These are phyloP conservation scores for Geranium rotundifolium DNA, from an alignment of 345 rosid species.

Conservation along the genomic window DNA sequence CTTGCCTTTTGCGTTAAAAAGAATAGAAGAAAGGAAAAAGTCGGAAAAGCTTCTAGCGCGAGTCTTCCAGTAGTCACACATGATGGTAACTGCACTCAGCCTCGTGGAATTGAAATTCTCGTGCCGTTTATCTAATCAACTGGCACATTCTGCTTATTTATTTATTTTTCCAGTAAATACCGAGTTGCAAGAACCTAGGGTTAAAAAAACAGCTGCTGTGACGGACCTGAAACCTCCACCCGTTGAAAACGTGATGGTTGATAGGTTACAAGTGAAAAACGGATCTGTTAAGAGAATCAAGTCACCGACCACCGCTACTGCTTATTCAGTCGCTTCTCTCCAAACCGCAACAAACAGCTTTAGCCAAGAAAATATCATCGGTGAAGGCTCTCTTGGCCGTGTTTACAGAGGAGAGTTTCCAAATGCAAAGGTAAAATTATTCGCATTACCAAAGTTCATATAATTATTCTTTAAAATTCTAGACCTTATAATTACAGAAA, in stretches of 20 bases:
- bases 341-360: constrained; percentile 91
- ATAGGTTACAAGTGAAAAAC: constrained; percentile 44
- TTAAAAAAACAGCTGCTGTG: constrained; percentile 52
- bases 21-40: constrained; percentile 1
- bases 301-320: constrained; percentile 69
- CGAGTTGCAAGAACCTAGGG: constrained; percentile 57
- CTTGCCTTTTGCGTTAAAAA: constrained; percentile 34
- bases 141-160: neutral
- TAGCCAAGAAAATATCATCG: constrained; percentile 76
- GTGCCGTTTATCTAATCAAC: neutral
- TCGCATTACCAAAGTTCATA: neutral
- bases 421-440: constrained; percentile 63
- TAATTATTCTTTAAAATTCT: too few species aligned
- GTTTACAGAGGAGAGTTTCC: constrained; percentile 87
- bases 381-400: constrained; percentile 98
- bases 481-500: too few species aligned
- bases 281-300: constrained; percentile 60
- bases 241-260: constrained; percentile 54
- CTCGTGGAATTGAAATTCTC: neutral
- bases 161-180: constrained; percentile 22
- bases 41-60: constrained; percentile 6
- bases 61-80: constrained; percentile 12
- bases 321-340: constrained; percentile 74
- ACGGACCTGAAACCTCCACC: constrained; percentile 66
- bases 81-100: constrained; percentile 10